These are phyloP conservation scores for Metschnikowia rubicola DNA, from an alignment of 805 yeast genomes.

Conservation along the genomic window DNA sequence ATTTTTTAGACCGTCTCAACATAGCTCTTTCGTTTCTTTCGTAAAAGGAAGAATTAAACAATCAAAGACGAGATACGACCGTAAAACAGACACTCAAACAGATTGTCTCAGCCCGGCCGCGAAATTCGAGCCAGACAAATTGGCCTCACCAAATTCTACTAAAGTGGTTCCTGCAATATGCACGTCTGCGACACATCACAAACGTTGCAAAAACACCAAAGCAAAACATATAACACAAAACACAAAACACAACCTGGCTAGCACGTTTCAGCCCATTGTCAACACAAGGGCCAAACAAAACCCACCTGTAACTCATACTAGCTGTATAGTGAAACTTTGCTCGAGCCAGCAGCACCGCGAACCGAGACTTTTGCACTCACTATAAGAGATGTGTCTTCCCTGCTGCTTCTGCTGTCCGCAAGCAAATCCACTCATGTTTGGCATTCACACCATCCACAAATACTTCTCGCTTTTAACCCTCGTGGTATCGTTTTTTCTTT, in stretches of 20 bases:
- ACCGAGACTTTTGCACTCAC: no score
- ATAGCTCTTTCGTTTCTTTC: no score
- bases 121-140: no score
- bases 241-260: conserved; percentile 5
- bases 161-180: neutral
- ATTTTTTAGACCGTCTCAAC: no score
- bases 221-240: neutral
- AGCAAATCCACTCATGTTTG: conserved; percentile 13
- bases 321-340: conserved; percentile 2
- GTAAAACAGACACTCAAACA: no score
- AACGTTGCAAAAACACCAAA: conserved; percentile 2
- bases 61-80: no score
- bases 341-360: neutral
- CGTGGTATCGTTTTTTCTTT: conserved; percentile 47
- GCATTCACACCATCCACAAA: conserved; percentile 9
- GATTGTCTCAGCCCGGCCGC: no score
- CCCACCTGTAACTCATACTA: no score
- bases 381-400: conserved; percentile 13
- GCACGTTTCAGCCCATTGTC: conserved; percentile 6
- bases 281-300: neutral
- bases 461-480: conserved; percentile 28
- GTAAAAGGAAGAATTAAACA: no score
- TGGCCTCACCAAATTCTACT: no score
- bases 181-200: conserved; percentile 9
- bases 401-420: conserved; percentile 6